Percentiles rank a stretch among this genome's conserved stretches.
These are phyloP conservation scores for Fonsecaea erecta DNA, from an alignment of 2,329 filamentous ascomycete species.

Conservation along the genomic window DNA sequence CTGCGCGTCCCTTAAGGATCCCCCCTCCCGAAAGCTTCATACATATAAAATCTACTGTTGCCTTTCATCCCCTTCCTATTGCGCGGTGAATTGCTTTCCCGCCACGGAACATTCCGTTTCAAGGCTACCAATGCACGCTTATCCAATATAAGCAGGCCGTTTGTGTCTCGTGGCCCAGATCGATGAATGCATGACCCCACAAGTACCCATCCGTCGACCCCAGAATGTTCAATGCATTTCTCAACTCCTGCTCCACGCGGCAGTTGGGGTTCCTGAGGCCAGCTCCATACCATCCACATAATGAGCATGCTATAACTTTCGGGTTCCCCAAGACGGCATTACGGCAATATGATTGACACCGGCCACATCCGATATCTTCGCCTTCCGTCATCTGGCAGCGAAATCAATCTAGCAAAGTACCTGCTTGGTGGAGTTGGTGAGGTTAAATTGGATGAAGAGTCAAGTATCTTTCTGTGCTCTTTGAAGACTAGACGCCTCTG, in stretches of 20 bases:
- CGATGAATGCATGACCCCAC: constrained; percentile 6
- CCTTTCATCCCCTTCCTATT: not conserved
- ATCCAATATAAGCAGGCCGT: not conserved
- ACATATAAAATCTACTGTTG: not conserved
- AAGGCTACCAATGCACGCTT: not conserved
- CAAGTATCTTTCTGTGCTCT: not conserved
- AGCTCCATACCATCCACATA: not conserved
- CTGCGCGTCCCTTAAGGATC: not conserved
- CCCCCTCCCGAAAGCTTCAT: not conserved
- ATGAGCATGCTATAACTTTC: not conserved
- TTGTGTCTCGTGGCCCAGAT: too few species aligned
- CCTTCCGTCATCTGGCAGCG: not conserved
- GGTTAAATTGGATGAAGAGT: not conserved
- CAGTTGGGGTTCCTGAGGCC: constrained; percentile 2
- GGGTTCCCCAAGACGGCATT: not conserved
- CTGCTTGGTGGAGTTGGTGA: not conserved
- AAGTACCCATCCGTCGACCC: not conserved
- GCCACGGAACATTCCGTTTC: not conserved
- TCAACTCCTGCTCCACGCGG: constrained; percentile 7
- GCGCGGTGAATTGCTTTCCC: not conserved
- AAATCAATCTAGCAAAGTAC: not conserved
- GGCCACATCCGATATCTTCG: not conserved
- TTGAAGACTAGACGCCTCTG: not conserved
- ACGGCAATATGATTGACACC: constrained; percentile 5
- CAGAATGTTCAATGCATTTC: constrained; percentile 3